Evolutionary conservation across 768 basidiomycete species (phyloP), one percentile per base, ranked within the genome.

Genomic region (Omphalotus guepiniiformis): DNA sequence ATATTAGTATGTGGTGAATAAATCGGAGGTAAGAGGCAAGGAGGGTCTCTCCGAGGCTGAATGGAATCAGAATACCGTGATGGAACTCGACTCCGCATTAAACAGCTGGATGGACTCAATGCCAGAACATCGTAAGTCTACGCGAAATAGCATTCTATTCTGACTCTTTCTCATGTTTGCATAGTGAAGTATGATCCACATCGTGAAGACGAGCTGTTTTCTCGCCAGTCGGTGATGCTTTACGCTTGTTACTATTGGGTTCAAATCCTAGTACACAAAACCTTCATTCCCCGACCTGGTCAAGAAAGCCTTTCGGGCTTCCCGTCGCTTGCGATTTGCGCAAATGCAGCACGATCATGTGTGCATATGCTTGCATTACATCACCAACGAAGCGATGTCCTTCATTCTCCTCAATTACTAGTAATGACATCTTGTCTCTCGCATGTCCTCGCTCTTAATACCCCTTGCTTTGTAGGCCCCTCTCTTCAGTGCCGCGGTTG

Each of bases 41-140:
- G 13, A 7, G 39, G 8, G 22, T 39, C 26, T 28, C 42, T 6
- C 25, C 27, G 21, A 18, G 19, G 23, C 39, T 16, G 39, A 47
- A 32, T 32, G 43, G 43, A 29, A 39, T 13, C 43, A 51, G 36
- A 23, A 39, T 23, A 18, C 16, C 19, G 37, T 40, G 26, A 38
- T 41, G 28, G 35, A 47, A 29, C 5, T 47, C n/a, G 45, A 47
- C 59, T 78, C 76, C 8, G 74, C 72, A 2, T 57, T 84, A n/a
- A 82, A 82, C 50, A 66, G 71, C n/a, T 84, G 82, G 82, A 64
- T 77, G 1, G 75, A 80, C 39, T 60, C 68, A 3, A 68, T 82
- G 3, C 81, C 81, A 1, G 61, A 65, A 32, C 71, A 72, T 28
- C 49, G 70, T 72, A 44, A 22, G 64, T 54, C 50, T 3, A 9